phyloP scores from a whole-genome alignment of 2,329 filamentous ascomycete genomes.

The Penicillium rolfsii region DNA sequence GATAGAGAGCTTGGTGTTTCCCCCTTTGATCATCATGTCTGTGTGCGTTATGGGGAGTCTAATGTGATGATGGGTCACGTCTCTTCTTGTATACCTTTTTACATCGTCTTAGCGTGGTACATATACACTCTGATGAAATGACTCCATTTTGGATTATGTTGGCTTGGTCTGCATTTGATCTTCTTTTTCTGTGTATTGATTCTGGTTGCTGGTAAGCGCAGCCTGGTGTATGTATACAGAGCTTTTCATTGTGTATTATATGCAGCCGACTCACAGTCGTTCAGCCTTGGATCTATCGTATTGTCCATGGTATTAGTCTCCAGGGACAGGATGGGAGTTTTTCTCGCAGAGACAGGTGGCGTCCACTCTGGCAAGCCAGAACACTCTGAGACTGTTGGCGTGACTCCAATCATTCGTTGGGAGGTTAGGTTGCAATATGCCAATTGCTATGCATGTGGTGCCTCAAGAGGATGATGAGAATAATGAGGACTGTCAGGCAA shows the following conservation, averaged over 20 bases:
- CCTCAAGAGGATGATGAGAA: not conserved
- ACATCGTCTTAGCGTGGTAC: slow-evolving; percentile 20
- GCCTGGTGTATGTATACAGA: not conserved
- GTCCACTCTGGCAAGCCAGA: not conserved
- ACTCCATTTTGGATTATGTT: not conserved
- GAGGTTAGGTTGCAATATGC: not conserved
- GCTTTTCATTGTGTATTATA: not conserved
- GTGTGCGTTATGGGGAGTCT: not conserved
- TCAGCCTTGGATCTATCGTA: not conserved
- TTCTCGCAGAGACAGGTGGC: not conserved
- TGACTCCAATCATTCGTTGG: not conserved
- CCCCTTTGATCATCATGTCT: not conserved
- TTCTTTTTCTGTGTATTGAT: not conserved
- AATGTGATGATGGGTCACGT: slow-evolving; percentile 12
- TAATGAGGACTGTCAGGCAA: not conserved
- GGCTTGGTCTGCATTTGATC: not conserved
- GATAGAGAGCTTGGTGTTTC: slow-evolving; percentile 7
- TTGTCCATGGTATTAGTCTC: not conserved
- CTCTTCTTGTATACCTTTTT: slow-evolving; percentile 13
- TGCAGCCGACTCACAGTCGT: not conserved
- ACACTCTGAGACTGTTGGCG: not conserved
- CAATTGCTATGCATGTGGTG: not conserved
- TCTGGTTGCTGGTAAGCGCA: not conserved
- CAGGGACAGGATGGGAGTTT: not conserved
- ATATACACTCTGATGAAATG: slow-evolving; percentile 10